Evolutionary conservation across 2,329 filamentous ascomycete genomes (phyloP).

Genomic region (Fusarium luffae): DNA sequence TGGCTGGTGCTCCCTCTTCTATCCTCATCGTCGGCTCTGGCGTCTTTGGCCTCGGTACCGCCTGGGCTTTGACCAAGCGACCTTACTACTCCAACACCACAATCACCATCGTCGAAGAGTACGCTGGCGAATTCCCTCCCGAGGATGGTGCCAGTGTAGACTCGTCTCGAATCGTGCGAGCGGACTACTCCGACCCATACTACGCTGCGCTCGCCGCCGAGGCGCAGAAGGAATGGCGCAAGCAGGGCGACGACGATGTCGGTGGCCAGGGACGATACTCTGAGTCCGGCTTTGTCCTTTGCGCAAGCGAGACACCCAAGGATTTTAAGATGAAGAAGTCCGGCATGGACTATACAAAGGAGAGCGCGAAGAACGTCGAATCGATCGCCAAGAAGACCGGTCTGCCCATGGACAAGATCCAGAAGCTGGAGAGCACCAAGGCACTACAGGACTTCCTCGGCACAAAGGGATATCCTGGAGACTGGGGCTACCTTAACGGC

Average conservation of each 20-base stretch:
- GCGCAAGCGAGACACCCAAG: constrained; percentile 60
- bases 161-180: constrained; percentile 71
- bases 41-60: constrained; percentile 70
- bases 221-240: constrained; percentile 77
- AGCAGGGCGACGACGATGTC: constrained; percentile 63
- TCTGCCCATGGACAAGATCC: constrained; percentile 53
- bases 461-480: constrained; percentile 65
- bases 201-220: constrained; percentile 80
- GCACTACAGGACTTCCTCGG: constrained; percentile 59
- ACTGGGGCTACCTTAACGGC: constrained; percentile 79
- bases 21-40: constrained; percentile 77
- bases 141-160: constrained; percentile 71
- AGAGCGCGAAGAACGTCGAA: constrained; percentile 70
- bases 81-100: constrained; percentile 62
- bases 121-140: constrained; percentile 67
- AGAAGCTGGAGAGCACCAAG: constrained; percentile 57
- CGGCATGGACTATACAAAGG: constrained; percentile 68
- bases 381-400: constrained; percentile 57
- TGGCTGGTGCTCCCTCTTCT: constrained; percentile 55
- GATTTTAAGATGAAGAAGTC: constrained; percentile 52
- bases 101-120: constrained; percentile 71
- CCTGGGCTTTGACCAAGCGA: constrained; percentile 75
- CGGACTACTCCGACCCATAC: constrained; percentile 83
- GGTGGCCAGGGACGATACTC: constrained; percentile 75
- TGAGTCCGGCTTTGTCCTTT: constrained; percentile 75